phyloP scores from a whole-genome alignment of 495 filamentous ascomycete genomes.

The Talaromyces nanjingensis region DNA sequence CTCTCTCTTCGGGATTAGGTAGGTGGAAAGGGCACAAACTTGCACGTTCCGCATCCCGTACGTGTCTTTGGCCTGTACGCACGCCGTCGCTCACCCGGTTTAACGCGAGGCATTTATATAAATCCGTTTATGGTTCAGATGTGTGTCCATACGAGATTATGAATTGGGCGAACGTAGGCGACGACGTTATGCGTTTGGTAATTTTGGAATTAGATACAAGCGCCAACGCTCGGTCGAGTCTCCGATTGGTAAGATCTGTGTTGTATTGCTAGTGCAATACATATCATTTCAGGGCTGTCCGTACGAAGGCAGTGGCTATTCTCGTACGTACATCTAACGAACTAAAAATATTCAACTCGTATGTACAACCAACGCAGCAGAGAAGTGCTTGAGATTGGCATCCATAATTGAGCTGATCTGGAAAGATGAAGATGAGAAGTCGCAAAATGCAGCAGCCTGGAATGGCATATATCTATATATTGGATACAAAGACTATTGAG shows the following conservation, averaged over 20 bases:
- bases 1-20: background rate
- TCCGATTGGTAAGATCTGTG: background rate
- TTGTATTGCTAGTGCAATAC: background rate
- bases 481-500: background rate
- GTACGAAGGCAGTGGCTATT: background rate
- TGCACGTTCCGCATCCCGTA: constrained; percentile 4
- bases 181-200: background rate
- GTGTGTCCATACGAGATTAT: constrained; percentile 2
- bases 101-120: constrained; percentile 8
- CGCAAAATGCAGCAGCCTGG: background rate
- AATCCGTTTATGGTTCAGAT: too few species aligned
- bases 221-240: background rate
- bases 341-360: background rate
- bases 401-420: background rate
- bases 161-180: background rate
- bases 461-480: background rate
- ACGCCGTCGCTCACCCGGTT: background rate
- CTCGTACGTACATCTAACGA: background rate
- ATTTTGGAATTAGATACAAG: background rate
- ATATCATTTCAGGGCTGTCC: background rate
- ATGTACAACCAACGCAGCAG: background rate
- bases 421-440: background rate
- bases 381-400: background rate
- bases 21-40: background rate
- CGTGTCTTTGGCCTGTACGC: constrained; percentile 5